Evolutionary conservation across 2,329 filamentous ascomycete genomes (phyloP), one percentile per base, ranked within the genome.

Genomic region (Seiridium cupressi): DNA sequence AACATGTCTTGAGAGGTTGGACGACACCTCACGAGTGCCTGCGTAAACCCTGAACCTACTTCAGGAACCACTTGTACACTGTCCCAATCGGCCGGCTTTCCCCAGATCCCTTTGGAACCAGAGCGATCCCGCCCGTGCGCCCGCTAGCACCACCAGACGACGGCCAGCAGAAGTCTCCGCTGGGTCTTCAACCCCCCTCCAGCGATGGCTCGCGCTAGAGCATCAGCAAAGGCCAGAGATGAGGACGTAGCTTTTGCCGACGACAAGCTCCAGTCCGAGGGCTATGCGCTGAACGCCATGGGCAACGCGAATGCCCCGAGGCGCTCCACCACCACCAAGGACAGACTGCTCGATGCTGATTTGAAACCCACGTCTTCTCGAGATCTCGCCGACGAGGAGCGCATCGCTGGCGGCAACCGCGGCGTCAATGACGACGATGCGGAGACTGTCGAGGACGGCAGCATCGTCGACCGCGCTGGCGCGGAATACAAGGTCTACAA

Each of bases 401-500:
- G 13, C 7, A 42, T 42, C 38, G 38, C 13, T 13, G 38, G 38
- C 7, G 26, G 59, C 54, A 38, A 18, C 31, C 36, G 9, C 2
- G 26, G 13, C 6, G 51, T n/a, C 40, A 59, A 63, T 35, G 64
- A 55, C 31, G 55, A 64, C 42, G 65, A 64, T 38, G 63, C 46
- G 26, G 63, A 57, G 11, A 57, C 63, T 36, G 55, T 53, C 36
- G 49, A 58, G 9, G 46, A 42, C 9, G 59, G 57, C 4, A 61
- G 56, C 32, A 55, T 64, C 36, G 64, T 59, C 18, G 60, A 65
- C 32, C 64, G 66, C 49, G 63, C 63, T 18, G 61, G 60, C 38
- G 57, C 62, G 38, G 61, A 60, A 32, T 73, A 73, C 40, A 68
- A 66, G 60, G 67, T 71, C 40, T 98, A 98, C 73, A 94, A 90